phyloP scores from a whole-genome alignment of 257 asterid species.

The Primulina huaijiensis region DNA sequence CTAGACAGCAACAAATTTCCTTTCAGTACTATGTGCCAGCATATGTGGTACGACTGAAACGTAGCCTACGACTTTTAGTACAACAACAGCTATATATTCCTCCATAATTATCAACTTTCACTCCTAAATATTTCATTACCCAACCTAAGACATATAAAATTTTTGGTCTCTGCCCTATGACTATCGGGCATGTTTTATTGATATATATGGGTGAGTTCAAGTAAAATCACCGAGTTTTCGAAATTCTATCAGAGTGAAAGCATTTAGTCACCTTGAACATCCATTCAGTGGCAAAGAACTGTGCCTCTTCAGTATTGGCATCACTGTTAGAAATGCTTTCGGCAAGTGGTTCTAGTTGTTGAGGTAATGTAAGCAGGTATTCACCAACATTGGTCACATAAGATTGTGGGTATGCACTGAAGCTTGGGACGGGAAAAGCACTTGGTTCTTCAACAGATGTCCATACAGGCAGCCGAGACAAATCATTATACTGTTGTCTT shows the following conservation, averaged over 20 bases:
- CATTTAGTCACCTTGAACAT: conserved; percentile 81
- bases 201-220: neutral
- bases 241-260: neutral
- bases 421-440: conserved; percentile 72
- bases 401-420: conserved; percentile 91
- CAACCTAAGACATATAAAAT: neutral
- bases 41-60: too few relatives aligned
- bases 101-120: too few relatives aligned
- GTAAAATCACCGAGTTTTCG: neutral
- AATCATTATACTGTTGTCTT: conserved; percentile 69
- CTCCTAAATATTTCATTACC: neutral
- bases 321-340: conserved; percentile 81
- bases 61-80: too few relatives aligned
- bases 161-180: neutral
- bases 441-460: conserved; percentile 81
- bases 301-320: conserved; percentile 87
- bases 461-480: conserved; percentile 80
- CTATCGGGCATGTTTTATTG: neutral
- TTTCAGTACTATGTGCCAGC: too few relatives aligned
- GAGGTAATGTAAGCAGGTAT: conserved; percentile 97
- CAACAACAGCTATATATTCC: too few relatives aligned
- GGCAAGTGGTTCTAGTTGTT: conserved; percentile 93
- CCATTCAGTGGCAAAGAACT: conserved; percentile 97
- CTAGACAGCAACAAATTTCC: too few relatives aligned
- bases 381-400: conserved; percentile 89